Conservation (phyloP, 1,139 yeast species). For the Entelexis sorbosivorans region DNA sequence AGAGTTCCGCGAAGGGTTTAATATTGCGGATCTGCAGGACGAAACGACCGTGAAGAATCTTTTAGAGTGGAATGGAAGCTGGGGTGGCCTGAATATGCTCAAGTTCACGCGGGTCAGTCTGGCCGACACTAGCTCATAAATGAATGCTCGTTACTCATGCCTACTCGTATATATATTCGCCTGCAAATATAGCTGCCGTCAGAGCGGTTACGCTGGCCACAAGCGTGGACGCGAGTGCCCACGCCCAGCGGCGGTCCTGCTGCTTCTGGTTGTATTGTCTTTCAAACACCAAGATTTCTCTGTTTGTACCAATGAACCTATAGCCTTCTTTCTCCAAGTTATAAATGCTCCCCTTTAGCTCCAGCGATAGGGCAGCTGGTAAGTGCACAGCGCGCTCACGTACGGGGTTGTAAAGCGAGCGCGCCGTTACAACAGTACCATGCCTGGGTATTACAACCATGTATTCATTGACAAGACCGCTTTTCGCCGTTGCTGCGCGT, state of each 20-base stretch:
- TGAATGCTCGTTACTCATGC: neutral
- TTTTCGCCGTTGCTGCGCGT: neutral
- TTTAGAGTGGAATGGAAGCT: conserved; percentile 68
- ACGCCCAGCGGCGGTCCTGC: conserved; percentile 11
- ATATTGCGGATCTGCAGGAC: conserved; percentile 61
- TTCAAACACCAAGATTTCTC: conserved; percentile 33
- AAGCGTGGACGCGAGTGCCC: conserved; percentile 17
- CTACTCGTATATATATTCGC: conserved; percentile 7
- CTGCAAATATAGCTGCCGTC: conserved; percentile 14
- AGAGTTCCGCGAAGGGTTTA: conserved; percentile 58
- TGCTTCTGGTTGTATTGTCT: conserved; percentile 23
- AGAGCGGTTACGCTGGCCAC: conserved; percentile 19
- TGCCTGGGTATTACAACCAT: conserved; percentile 13
- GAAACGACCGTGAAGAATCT: conserved; percentile 47
- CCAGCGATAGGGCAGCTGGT: conserved; percentile 1
- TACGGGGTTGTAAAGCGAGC: conserved; percentile 10
- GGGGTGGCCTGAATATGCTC: conserved; percentile 51
- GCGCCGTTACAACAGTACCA: conserved; percentile 1
- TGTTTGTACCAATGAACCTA: conserved; percentile 40
- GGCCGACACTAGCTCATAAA: neutral
- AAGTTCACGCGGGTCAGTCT: conserved; percentile 16
- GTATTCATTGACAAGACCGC: conserved; percentile 7
- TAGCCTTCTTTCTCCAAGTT: conserved; percentile 36
- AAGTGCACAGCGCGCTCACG: conserved; percentile 1
- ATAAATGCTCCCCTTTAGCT: neutral